These are phyloP conservation scores for Aspergillus pseudoterreus DNA, from an alignment of 2,329 filamentous ascomycete species.

Conservation along the genomic window DNA sequence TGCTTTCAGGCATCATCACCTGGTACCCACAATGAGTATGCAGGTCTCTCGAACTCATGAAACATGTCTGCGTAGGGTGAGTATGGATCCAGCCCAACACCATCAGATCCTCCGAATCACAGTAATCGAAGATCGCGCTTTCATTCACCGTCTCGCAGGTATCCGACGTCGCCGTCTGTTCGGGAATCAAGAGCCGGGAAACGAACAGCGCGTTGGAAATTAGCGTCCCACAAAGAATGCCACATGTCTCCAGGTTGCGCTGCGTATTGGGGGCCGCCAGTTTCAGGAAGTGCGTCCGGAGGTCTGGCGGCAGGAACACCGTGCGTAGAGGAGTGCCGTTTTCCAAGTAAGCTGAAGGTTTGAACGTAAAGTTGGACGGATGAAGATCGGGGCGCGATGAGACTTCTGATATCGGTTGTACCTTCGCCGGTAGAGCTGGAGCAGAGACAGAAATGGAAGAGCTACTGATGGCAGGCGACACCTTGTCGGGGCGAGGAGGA, in stretches of 20 bases:
- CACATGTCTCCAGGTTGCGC: conserved; percentile 86
- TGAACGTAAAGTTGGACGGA: conserved; percentile 67
- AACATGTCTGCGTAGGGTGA: conserved; percentile 93
- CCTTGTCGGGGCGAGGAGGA: conserved; percentile 26
- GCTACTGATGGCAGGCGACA: conserved; percentile 8
- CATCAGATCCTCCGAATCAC: conserved; percentile 76
- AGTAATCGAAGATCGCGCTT: conserved; percentile 80
- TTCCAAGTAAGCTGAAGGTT: conserved; percentile 82
- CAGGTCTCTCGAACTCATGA: conserved; percentile 91
- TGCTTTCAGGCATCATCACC: conserved; percentile 92
- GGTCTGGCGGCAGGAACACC: conserved; percentile 74
- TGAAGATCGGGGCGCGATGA: conserved; percentile 25
- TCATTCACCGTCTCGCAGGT: conserved; percentile 95
- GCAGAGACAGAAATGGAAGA: conserved; percentile 10
- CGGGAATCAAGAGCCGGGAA: conserved; percentile 80
- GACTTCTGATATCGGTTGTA: conserved; percentile 10
- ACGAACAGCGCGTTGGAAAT: conserved; percentile 94
- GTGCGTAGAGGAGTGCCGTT: conserved; percentile 82
- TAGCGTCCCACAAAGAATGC: conserved; percentile 84
- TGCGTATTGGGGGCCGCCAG: conserved; percentile 73
- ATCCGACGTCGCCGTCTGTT: conserved; percentile 84
- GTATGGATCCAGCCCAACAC: conserved; percentile 97
- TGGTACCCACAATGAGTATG: conserved; percentile 95
- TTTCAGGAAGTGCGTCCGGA: conserved; percentile 71
- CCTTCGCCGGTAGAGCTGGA: conserved; percentile 26